Evolutionary conservation across 495 filamentous ascomycete genomes (phyloP), one percentile per base, ranked within the genome.

Genomic region (Neurospora discreta): DNA sequence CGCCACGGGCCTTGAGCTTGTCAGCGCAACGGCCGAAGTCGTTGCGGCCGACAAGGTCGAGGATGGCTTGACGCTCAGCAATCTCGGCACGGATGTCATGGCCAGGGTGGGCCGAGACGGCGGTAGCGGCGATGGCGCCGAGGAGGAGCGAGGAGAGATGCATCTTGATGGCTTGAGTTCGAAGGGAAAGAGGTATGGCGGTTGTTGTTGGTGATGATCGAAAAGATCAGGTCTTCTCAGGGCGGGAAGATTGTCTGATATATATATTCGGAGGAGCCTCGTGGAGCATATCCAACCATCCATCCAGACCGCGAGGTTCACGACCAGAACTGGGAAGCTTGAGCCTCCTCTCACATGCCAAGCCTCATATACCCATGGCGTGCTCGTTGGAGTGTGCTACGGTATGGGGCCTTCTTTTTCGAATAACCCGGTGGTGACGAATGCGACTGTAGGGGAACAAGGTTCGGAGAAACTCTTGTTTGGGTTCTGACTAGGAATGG

Each of bases 1-100:
- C 74, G 44, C 86, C 86, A 26, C 85, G 84, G n/a, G 83, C 82
- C 75, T 79, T 82, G 60, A 88, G 76, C 77, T 84, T 79, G 5
- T 79, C 78, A 39, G 85, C 79, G 76, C 86, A 88, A 72, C 86
- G 84, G 43, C 74, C 73, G 43, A 86, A 77, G 60, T 83, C 81
- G 68, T 80, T 82, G 39, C 81, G 74, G 18, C 41, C 11, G 43
- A 82, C 80, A 71, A 73, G 80, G 78, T 70, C 70, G 68, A 87
- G 73, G 72, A 82, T 85, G 0, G 77, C 76, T 42, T 80, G 80
- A 44, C 83, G 85, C 76, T 85, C 83, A 11, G 80, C 81, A 33
- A 81, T 76, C 74, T 87, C 85, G 16, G 81, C 79, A 68, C 76
- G 77, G 74, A 81, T 72, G 71, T 87, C 81, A 46, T 87, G 84